These are phyloP conservation scores for Wickerhamiella parazyma DNA, from an alignment of 805 yeast species.

Conservation along the genomic window DNA sequence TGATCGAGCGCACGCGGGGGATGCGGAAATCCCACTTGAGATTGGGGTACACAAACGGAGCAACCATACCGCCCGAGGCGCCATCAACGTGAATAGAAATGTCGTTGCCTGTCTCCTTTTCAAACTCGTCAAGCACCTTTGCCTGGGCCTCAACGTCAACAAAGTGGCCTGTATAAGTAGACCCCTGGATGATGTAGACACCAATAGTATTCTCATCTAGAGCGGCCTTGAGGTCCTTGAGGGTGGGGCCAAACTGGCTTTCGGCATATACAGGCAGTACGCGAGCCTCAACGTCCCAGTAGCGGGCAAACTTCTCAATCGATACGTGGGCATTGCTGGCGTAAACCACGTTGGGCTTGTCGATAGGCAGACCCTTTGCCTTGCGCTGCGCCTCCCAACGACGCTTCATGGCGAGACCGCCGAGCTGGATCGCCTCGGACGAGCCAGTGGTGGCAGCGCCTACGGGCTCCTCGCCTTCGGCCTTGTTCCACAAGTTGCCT, in stretches of 20 bases:
- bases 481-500: slow-evolving; percentile 72
- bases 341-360: slow-evolving; percentile 76
- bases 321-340: slow-evolving; percentile 92
- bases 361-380: slow-evolving; percentile 43
- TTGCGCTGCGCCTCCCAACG: slow-evolving; percentile 63
- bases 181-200: slow-evolving; percentile 73
- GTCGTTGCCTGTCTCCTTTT: slow-evolving; percentile 49
- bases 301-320: slow-evolving; percentile 82
- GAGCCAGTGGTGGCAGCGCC: slow-evolving; percentile 94
- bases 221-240: slow-evolving; percentile 41
- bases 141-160: slow-evolving; percentile 57
- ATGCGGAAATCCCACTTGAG: slow-evolving; percentile 73
- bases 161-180: slow-evolving; percentile 87
- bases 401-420: slow-evolving; percentile 85
- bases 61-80: slow-evolving; percentile 81
- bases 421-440: slow-evolving; percentile 85
- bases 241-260: slow-evolving; percentile 53
- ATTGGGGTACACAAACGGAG: slow-evolving; percentile 69
- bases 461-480: slow-evolving; percentile 36
- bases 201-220: slow-evolving; percentile 91
- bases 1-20: slow-evolving; percentile 68
- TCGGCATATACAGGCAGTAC: slow-evolving; percentile 50
- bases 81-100: slow-evolving; percentile 89
- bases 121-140: slow-evolving; percentile 53
- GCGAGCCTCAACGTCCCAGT: slow-evolving; percentile 82